These are phyloP conservation scores for Combretum micranthum DNA, from an alignment of 345 rosid genomes.

Conservation along the genomic window DNA sequence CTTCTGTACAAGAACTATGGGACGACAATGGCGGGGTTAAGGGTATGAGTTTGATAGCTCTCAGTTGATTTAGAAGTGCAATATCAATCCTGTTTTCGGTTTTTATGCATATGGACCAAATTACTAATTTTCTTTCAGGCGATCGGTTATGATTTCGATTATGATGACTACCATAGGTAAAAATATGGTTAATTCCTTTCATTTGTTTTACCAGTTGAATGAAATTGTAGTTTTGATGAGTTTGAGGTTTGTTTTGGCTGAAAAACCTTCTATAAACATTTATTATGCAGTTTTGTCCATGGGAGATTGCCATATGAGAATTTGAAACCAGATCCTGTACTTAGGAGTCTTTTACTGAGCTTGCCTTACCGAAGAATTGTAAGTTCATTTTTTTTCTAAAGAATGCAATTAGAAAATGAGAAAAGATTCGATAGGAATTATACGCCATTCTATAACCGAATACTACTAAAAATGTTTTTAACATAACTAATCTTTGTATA, in stretches of 20 bases:
- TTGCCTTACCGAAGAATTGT: constrained; percentile 83
- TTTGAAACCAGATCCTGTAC: constrained; percentile 77
- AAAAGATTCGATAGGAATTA: too few species aligned
- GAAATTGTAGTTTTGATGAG: constrained; percentile 1
- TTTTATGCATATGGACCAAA: too few species aligned
- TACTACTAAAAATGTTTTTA: background rate
- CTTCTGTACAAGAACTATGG: constrained; percentile 85
- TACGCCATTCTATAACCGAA: too few species aligned
- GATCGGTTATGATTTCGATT: constrained; percentile 83
- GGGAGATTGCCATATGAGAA: constrained; percentile 90
- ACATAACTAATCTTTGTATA: background rate
- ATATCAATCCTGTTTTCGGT: background rate
- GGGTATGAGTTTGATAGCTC: constrained; percentile 33
- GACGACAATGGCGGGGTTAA: constrained; percentile 99
- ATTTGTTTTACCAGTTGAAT: background rate
- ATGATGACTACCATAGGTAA: constrained; percentile 87
- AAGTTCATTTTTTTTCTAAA: constrained; percentile 22
- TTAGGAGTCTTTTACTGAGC: constrained; percentile 64
- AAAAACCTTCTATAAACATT: constrained; percentile 7
- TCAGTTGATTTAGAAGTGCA: too few species aligned
- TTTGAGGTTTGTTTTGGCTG: background rate
- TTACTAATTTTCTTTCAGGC: constrained; percentile 40
- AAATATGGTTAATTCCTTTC: background rate
- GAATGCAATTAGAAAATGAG: too few species aligned
- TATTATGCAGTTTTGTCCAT: constrained; percentile 52